Evolutionary conservation across 2,329 filamentous ascomycete genomes (phyloP), one percentile per base, ranked within the genome.

Genomic region (Aspergillus vadensis): DNA sequence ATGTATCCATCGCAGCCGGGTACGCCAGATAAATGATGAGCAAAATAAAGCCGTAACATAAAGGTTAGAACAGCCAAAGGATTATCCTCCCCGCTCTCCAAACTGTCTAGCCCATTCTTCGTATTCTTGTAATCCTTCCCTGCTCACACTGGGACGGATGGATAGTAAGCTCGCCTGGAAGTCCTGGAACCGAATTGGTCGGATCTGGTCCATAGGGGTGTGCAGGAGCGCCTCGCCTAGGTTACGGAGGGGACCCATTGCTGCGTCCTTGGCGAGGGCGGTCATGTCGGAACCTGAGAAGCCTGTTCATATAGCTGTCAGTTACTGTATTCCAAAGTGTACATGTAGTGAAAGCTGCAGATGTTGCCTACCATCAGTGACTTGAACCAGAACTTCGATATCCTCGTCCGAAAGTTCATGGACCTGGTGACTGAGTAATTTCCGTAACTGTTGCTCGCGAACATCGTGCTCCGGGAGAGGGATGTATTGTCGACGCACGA

Each of bases 231-330:
- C 91, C 74, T 98, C 95, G 25, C 95, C 95, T 2, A 98, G 81
- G 56, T 92, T 94, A 32, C 95, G 86, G 12, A 99, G 81, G 0
- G 95, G 95, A 0, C 95, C 94, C 95, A 99, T 99, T 2, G 95
- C 95, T 8, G 95, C 95, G 73, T 99, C 95, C 77, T 99, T 99
- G 7, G 95, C 95, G 8, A 99, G 82, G 1, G 95, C 93, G 21
- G 95, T 98, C 66, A 99, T 97, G 71, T 99, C 95, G 2, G 92
- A 97, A 48, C 95, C 95, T 8, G 92, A 97, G 78, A 97, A 99
- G n/a, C 92, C 93, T 97, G 66, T 19, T n/a, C 9, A 48, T 15
- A 58, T 14, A 15, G 10, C 27, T 15, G 32, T 36, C 6, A 36
- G 32, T 36, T 6, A 5, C 10, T 4, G 10, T 30, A 30, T 4